These are phyloP conservation scores for Mimosa pudica DNA, from an alignment of 306 rosid genomes.

Conservation along the genomic window DNA sequence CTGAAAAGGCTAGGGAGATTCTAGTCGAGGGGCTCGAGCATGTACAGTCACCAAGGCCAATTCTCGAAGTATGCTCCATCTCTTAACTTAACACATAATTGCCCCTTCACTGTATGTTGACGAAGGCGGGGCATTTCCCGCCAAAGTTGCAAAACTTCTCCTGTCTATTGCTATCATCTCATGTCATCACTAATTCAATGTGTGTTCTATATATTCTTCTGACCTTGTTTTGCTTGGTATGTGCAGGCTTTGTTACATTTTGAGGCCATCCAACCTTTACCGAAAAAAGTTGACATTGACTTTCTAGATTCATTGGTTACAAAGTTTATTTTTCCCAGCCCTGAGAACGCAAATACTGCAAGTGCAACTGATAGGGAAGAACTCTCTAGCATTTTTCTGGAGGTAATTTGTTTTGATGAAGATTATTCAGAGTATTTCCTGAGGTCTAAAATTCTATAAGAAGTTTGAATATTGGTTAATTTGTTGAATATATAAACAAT, in stretches of 20 bases:
- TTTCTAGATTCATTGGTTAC: slow-evolving; percentile 70
- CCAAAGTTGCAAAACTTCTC: background rate
- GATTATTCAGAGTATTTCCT: background rate
- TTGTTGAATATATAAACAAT: background rate
- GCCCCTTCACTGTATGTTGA: background rate
- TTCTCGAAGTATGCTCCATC: slow-evolving; percentile 68
- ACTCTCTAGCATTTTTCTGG: slow-evolving; percentile 84
- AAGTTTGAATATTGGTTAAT: background rate
- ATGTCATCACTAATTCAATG: background rate
- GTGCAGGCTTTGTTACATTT: slow-evolving; percentile 86
- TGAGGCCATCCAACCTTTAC: slow-evolving; percentile 76
- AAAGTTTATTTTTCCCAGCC: slow-evolving; percentile 71
- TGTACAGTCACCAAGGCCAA: slow-evolving; percentile 66
- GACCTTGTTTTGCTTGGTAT: slow-evolving; percentile 20
- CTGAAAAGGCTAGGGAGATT: slow-evolving; percentile 82
- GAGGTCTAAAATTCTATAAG: background rate
- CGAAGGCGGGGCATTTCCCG: slow-evolving; percentile 14
- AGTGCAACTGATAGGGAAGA: slow-evolving; percentile 84
- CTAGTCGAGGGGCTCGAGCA: slow-evolving; percentile 77
- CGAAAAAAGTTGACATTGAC: slow-evolving; percentile 76
- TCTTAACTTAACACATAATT: background rate
- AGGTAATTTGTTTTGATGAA: slow-evolving; percentile 47
- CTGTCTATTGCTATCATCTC: slow-evolving; percentile 26
- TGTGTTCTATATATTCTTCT: background rate
- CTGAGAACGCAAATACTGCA: slow-evolving; percentile 56